phyloP scores from a whole-genome alignment of 257 asterid genomes.

The Ophiorrhiza pumila region DNA sequence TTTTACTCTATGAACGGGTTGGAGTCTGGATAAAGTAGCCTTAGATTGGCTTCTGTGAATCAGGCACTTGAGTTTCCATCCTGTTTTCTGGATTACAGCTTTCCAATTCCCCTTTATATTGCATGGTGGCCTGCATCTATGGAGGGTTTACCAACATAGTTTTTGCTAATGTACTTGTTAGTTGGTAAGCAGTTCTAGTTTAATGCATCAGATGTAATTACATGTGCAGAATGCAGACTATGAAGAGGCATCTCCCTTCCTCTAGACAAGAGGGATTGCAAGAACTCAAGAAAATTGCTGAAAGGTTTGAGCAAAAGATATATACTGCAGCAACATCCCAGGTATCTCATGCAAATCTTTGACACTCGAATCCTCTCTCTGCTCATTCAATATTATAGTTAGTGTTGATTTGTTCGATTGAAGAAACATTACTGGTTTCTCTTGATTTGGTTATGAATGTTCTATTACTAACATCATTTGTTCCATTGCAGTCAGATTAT shows the following conservation, averaged over 20 bases:
- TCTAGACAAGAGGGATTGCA: slow-evolving; percentile 69
- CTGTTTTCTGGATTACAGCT: not conserved
- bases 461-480: not conserved
- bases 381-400: not conserved
- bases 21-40: not conserved
- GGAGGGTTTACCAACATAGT: not conserved
- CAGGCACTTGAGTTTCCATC: not conserved
- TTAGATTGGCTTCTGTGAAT: not conserved
- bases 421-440: not conserved
- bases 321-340: slow-evolving; percentile 65
- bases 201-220: not conserved
- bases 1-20: not conserved
- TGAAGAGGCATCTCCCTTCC: slow-evolving; percentile 83
- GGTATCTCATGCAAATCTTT: not conserved
- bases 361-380: not conserved
- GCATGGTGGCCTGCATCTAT: not conserved
- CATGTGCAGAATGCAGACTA: slow-evolving; percentile 63
- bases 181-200: slow-evolving; percentile 10
- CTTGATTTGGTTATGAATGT: not conserved
- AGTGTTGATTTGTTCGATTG: not conserved
- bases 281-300: slow-evolving; percentile 80
- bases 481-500: slow-evolving; percentile 59
- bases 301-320: slow-evolving; percentile 78
- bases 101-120: not conserved
- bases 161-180: not conserved